Conservation (phyloP, 345 rosid species). For the Lepidium aucheri region DNA sequence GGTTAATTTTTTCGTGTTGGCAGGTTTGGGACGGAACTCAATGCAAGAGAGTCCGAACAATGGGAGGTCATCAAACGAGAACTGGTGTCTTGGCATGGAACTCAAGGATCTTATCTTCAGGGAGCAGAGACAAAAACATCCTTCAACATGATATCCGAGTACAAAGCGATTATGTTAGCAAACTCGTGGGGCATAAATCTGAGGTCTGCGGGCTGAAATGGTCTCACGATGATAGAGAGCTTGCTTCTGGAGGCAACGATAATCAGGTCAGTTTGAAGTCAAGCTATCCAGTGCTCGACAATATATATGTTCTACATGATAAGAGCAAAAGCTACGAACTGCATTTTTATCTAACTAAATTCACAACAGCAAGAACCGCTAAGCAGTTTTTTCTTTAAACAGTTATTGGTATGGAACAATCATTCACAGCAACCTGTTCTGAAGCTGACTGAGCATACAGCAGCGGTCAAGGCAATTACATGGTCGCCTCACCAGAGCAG, state of each 20-base stretch:
- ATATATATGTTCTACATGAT: neutral
- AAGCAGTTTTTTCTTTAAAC: neutral
- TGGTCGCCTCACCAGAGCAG: slow-evolving; percentile 98
- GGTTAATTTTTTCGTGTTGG: neutral
- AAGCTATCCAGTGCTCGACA: neutral
- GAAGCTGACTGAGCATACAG: slow-evolving; percentile 90
- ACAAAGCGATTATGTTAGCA: slow-evolving; percentile 56
- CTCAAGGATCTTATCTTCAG: slow-evolving; percentile 76
- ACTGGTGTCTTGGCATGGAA: slow-evolving; percentile 95
- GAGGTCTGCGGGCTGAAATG: slow-evolving; percentile 97
- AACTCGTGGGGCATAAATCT: slow-evolving; percentile 88
- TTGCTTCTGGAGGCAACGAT: slow-evolving; percentile 98
- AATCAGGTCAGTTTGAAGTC: slow-evolving; percentile 56
- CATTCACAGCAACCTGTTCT: slow-evolving; percentile 75
- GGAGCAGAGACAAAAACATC: slow-evolving; percentile 88
- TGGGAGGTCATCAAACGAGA: slow-evolving; percentile 97
- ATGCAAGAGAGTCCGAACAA: slow-evolving; percentile 73
- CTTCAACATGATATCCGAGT: slow-evolving; percentile 97
- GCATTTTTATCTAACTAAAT: neutral
- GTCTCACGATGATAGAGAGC: slow-evolving; percentile 97
- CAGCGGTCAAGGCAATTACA: slow-evolving; percentile 93
- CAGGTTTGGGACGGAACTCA: slow-evolving; percentile 95
- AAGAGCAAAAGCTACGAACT: neutral
- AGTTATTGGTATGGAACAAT: slow-evolving; percentile 95
- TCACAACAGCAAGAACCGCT: neutral